A percentile compares a stretch with the other conserved stretches of the same genome.
Conservation (phyloP, 2,329 filamentous ascomycete species). For the Ascochyta fabae region DNA sequence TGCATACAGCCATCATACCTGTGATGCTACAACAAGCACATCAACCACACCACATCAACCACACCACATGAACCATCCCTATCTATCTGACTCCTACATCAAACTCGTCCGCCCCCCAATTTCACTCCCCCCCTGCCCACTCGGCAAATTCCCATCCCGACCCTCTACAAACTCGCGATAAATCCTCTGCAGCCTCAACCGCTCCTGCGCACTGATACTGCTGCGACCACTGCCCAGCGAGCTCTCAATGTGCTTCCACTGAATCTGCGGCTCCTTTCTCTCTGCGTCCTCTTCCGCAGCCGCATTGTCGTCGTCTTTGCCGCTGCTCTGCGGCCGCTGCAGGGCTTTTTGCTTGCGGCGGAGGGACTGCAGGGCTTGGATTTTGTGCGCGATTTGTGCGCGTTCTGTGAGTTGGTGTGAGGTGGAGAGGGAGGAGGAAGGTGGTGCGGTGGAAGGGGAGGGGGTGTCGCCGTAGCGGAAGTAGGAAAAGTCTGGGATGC, state of each 20-base stretch:
- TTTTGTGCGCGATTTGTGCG: constrained; percentile 78
- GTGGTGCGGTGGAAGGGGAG: constrained; percentile 37
- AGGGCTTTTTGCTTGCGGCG: constrained; percentile 67
- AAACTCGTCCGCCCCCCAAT: constrained; percentile 91
- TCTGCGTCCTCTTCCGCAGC: constrained; percentile 52
- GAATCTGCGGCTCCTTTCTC: constrained; percentile 76
- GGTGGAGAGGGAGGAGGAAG: constrained; percentile 52
- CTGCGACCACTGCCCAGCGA: constrained; percentile 78
- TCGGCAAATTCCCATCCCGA: constrained; percentile 92
- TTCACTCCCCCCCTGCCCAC: constrained; percentile 88
- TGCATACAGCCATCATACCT: no score
- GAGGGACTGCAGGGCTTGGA: constrained; percentile 77
- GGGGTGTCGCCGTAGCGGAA: constrained; percentile 76
- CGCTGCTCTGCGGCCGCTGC: constrained; percentile 25
- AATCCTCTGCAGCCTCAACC: constrained; percentile 75
- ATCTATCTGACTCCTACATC: constrained; percentile 65
- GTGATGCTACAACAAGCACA: no score
- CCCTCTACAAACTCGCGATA: constrained; percentile 94
- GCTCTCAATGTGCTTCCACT: constrained; percentile 81
- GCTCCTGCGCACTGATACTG: constrained; percentile 82
- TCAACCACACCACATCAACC: no score
- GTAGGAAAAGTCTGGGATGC: constrained; percentile 58
- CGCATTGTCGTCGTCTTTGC: constrained; percentile 23
- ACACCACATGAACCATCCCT: no score
- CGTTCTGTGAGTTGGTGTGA: constrained; percentile 72